phyloP scores from a whole-genome alignment of 2,329 filamentous ascomycete species.

The Blumeriella jaapii region DNA sequence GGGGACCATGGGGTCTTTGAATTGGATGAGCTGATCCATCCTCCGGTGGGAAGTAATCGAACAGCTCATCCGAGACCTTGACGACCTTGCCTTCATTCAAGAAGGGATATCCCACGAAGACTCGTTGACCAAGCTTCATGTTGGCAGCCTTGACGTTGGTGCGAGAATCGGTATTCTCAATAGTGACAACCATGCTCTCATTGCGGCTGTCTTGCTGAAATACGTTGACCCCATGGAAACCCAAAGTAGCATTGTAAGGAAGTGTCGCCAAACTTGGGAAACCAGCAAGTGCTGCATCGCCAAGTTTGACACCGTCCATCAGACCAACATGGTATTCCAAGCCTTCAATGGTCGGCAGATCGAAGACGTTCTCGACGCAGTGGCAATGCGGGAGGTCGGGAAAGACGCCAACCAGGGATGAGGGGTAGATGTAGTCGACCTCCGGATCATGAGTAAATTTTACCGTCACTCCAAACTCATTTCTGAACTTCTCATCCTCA shows the following conservation, averaged over 20 bases:
- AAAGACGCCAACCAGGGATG: conserved; percentile 79
- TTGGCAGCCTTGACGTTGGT: conserved; percentile 64
- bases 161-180: conserved; percentile 61
- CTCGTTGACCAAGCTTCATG: conserved; percentile 68
- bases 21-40: conserved; percentile 50
- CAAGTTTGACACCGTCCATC: conserved; percentile 73
- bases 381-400: conserved; percentile 78
- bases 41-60: conserved; percentile 67
- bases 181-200: conserved; percentile 86
- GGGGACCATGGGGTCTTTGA: conserved; percentile 57
- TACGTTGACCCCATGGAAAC: conserved; percentile 82
- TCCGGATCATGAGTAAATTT: conserved; percentile 83
- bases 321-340: conserved; percentile 76
- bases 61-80: conserved; percentile 84
- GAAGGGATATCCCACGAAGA: conserved; percentile 91
- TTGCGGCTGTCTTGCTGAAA: conserved; percentile 95
- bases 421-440: conserved; percentile 72
- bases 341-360: conserved; percentile 84
- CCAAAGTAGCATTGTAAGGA: conserved; percentile 69
- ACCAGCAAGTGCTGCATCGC: conserved; percentile 72
- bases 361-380: conserved; percentile 93
- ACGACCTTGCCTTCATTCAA: conserved; percentile 86
- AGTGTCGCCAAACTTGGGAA: conserved; percentile 86
- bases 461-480: conserved; percentile 81
- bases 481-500: conserved; percentile 67